Percentiles rank a stretch among this genome's conserved stretches.
Evolutionary conservation across 495 filamentous ascomycete genomes (phyloP).

Genomic region (Podospora pseudopauciseta): DNA sequence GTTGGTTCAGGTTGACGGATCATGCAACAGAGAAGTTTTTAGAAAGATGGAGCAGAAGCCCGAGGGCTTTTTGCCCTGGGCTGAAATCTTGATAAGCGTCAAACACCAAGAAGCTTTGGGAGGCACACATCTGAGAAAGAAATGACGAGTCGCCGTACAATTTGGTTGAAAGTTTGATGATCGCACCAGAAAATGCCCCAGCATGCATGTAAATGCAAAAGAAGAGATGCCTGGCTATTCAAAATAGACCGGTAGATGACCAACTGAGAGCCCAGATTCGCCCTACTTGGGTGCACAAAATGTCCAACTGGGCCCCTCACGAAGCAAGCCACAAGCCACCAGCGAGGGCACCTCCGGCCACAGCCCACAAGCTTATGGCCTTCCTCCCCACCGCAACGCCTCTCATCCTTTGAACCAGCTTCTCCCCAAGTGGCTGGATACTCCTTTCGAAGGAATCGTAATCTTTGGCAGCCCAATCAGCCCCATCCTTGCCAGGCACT

Average conservation of each 20-base stretch:
- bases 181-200: neutral
- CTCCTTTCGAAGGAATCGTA: conserved; percentile 47
- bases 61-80: neutral
- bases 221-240: neutral
- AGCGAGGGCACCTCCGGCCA: neutral
- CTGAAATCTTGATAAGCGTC: neutral
- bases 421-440: conserved; percentile 46
- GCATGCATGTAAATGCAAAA: neutral
- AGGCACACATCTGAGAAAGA: neutral
- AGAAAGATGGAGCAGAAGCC: neutral
- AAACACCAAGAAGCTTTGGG: neutral
- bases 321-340: neutral
- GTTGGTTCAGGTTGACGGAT: neutral
- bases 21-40: neutral
- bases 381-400: neutral
- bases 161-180: neutral
- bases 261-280: neutral
- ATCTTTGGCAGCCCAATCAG: conserved; percentile 47
- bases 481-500: conserved; percentile 44
- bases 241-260: neutral
- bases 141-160: neutral
- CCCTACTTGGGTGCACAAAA: neutral
- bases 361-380: neutral
- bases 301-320: neutral
- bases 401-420: conserved; percentile 24